Evolutionary conservation across 1,284 basidiomycete genomes (phyloP), one percentile per base, ranked within the genome.

Genomic region (Pholiota adiposa): DNA sequence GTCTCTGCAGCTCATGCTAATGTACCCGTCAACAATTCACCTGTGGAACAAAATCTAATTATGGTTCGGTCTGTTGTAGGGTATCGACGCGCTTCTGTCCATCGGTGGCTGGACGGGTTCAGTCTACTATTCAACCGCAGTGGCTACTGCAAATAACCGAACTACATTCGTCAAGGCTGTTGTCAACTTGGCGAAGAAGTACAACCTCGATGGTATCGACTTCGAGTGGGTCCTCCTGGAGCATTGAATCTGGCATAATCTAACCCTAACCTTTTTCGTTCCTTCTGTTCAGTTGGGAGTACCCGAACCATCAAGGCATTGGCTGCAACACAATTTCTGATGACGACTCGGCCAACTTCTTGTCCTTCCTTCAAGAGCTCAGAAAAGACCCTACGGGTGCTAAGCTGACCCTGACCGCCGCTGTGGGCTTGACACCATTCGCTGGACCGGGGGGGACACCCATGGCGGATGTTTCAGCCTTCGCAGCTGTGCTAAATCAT

Each of bases 31-130:
- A 12, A 2, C 19, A 18, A 31, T 16, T 19, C 4, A 9, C n/a
- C n/a, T n/a, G n/a, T n/a, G n/a, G n/a, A n/a, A n/a, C n/a, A n/a
- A n/a, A n/a, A n/a, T n/a, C n/a, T n/a, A n/a, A n/a, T n/a, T n/a
- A n/a, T n/a, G n/a, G n/a, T n/a, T n/a, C n/a, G n/a, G n/a, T n/a
- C n/a, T n/a, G n/a, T n/a, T 41, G 16, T 25, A 89, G 80, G 72
- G 71, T 51, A 90, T 93, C 59, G 80, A 83, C 60, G 91, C 93
- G 18, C 79, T 88, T 53, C 72, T 94, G 33, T 86, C 88, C 23
- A 79, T 96, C 54, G 94, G 94, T 50, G 94, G 94, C 34, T 96
- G 94, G 94, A 84, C 85, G 2, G 93, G 92, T 38, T 86, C 84
- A 3, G 75, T 64, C 14, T 88, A 73, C 73, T 96, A 88, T 73